A percentile compares a stretch with the other conserved stretches of the same genome.
Evolutionary conservation across 116 monocot genomes (phyloP).

Genomic region (Thalassia testudinum): DNA sequence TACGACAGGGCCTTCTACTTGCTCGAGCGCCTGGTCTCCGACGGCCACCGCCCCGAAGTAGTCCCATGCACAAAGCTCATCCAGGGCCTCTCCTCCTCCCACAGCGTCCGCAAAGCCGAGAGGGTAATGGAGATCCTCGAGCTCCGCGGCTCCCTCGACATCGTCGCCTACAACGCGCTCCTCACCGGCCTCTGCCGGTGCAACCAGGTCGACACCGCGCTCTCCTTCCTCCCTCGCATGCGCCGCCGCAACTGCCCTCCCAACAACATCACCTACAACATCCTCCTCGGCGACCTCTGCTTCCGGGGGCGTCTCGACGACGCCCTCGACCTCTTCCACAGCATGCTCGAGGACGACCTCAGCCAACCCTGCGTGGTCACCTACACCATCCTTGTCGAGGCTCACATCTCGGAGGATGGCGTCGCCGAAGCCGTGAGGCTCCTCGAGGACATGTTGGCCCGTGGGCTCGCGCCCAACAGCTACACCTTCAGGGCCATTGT

Average conservation of each 20-base stretch:
- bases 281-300: constrained; percentile 45
- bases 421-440: constrained; percentile 18
- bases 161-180: constrained; percentile 41
- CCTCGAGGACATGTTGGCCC: constrained; percentile 35
- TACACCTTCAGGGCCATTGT: constrained; percentile 63
- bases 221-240: constrained; percentile 24
- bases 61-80: constrained; percentile 76
- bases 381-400: constrained; percentile 51
- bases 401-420: constrained; percentile 17
- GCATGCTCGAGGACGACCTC: constrained; percentile 17
- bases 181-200: constrained; percentile 35
- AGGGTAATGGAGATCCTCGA: constrained; percentile 17
- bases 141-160: constrained; percentile 23
- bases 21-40: constrained; percentile 41
- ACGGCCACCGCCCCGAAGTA: constrained; percentile 34
- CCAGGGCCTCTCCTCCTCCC: constrained; percentile 26
- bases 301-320: constrained; percentile 16
- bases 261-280: constrained; percentile 55
- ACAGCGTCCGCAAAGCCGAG: constrained; percentile 8
- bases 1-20: constrained; percentile 52
- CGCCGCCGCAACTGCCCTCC: constrained; percentile 19
- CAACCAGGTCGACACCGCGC: constrained; percentile 18
- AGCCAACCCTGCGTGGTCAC: constrained; percentile 44
- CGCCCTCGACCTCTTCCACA: constrained; percentile 21
- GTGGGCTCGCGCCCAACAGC: constrained; percentile 43